Percentiles rank a stretch among this genome's conserved stretches.
These are phyloP conservation scores for Pholiota adiposa DNA, from an alignment of 1,284 basidiomycete genomes.

Conservation along the genomic window DNA sequence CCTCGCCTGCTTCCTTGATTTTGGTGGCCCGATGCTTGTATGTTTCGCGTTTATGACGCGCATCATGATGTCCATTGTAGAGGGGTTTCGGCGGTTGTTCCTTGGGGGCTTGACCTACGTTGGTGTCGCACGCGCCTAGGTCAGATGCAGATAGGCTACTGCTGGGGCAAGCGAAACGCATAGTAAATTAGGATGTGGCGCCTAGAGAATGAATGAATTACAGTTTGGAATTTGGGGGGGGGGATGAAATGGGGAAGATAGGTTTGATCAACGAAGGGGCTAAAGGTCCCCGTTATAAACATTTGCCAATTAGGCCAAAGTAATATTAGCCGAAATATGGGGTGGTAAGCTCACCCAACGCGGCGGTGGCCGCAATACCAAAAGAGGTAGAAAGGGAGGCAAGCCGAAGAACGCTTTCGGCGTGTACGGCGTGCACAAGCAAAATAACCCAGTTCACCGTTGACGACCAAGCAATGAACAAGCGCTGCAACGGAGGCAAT, in stretches of 20 bases:
- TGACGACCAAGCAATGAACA: neutral
- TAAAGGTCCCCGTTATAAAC: slow-evolving; percentile 12
- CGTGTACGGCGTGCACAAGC: neutral
- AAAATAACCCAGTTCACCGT: neutral
- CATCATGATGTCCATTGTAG: neutral
- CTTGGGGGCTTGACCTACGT: neutral
- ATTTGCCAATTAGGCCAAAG: slow-evolving; percentile 16
- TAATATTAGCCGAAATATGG: neutral
- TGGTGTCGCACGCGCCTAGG: neutral
- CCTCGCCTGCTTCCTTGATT: slow-evolving; percentile 12
- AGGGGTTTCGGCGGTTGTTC: neutral
- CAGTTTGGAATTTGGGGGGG: neutral
- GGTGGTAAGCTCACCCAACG: neutral
- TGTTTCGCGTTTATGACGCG: neutral
- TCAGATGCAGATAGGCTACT: neutral
- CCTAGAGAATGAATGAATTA: neutral
- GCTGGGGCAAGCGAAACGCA: slow-evolving; percentile 13
- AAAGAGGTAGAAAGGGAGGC: neutral
- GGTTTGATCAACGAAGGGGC: slow-evolving; percentile 2
- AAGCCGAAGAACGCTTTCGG: no score
- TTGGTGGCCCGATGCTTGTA: slow-evolving; percentile 5
- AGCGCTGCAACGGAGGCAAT: neutral
- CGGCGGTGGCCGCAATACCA: neutral
- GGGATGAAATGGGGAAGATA: neutral
- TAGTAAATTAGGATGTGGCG: neutral